phyloP scores from a whole-genome alignment of 495 filamentous ascomycete species.

The Choiromyces venosus region DNA sequence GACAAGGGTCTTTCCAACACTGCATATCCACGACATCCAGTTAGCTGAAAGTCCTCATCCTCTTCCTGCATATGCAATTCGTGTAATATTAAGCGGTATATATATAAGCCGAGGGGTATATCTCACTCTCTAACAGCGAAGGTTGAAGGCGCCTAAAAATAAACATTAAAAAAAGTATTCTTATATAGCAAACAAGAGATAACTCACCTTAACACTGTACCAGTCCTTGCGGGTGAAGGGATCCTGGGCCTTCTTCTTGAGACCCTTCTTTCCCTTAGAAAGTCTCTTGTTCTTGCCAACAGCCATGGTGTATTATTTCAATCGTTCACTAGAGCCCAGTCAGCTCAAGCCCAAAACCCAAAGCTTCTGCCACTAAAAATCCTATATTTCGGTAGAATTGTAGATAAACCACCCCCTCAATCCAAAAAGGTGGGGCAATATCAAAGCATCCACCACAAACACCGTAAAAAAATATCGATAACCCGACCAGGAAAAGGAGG shows the following conservation, averaged over 20 bases:
- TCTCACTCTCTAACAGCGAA: conserved; percentile 95
- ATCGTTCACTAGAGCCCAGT: conserved; percentile 24
- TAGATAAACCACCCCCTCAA: conserved; percentile 6
- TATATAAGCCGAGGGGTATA: conserved; percentile 14
- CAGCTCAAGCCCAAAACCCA: conserved; percentile 15
- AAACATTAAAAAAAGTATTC: conserved; percentile 55
- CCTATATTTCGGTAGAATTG: conserved; percentile 4
- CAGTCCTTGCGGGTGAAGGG: conserved; percentile 98
- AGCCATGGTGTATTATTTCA: conserved; percentile 44
- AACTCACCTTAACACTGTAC: conserved; percentile 87
- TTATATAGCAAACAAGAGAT: conserved; percentile 81
- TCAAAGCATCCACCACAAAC: too few species aligned
- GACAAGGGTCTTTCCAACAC: conserved; percentile 97
- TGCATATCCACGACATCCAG: conserved; percentile 42
- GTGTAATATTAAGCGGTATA: conserved; percentile 10
- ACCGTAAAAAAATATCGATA: conserved; percentile 8
- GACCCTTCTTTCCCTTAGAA: conserved; percentile 99
- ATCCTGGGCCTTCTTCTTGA: conserved; percentile 98
- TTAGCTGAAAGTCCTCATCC: conserved; percentile 14
- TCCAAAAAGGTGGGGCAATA: conserved; percentile 20
- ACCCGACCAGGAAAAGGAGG: not conserved
- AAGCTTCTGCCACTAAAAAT: conserved; percentile 4
- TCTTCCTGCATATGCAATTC: not conserved
- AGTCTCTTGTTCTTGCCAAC: conserved; percentile 94
- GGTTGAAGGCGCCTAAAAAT: conserved; percentile 75